phyloP scores from a whole-genome alignment of 176 grass and related monocot genomes.

The maize (Zea mays) region Zm-B73-REFERENCE-NAM-5.0 NC_050105.1:116536501-116537000 shows the following conservation, averaged over 20 bases:
- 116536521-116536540: background rate
- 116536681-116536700: no score
- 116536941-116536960: constrained; percentile 80
- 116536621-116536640: background rate
- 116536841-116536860: constrained; percentile 29
- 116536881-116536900: background rate
- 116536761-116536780: background rate
- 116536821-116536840: background rate
- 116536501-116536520: constrained; percentile 9
- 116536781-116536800: background rate
- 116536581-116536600: constrained; percentile 1
- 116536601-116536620: background rate
- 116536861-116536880: constrained; percentile 19
- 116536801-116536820: background rate
- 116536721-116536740: no score
- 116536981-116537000: constrained; percentile 67
- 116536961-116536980: constrained; percentile 76
- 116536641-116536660: no score
- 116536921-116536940: constrained; percentile 1
- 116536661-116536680: no score
- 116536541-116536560: no score
- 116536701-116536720: no score
- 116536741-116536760: no score
- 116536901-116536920: background rate
- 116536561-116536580: background rate